phyloP scores from a whole-genome alignment of 345 rosid species.

The Fremontodendron californicum region DNA sequence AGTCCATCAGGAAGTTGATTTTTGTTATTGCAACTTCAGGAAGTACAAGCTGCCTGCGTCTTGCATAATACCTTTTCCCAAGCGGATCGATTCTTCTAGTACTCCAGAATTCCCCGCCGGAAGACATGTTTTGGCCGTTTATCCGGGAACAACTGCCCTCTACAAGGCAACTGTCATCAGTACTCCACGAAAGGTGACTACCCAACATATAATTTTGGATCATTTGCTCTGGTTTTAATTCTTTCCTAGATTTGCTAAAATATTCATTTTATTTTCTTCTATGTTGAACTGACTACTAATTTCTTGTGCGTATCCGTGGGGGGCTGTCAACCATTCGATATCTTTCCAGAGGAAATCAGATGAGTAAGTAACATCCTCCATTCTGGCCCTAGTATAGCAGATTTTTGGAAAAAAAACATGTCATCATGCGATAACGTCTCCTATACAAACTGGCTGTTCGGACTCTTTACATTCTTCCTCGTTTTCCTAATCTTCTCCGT shows the following conservation, averaged over 20 bases:
- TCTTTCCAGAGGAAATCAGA: slow-evolving; percentile 69
- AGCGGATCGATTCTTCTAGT: slow-evolving; percentile 54
- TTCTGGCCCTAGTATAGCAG: background rate
- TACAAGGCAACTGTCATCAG: slow-evolving; percentile 87
- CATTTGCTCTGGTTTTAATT: background rate
- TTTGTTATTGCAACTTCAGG: slow-evolving; percentile 34
- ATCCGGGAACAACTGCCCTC: slow-evolving; percentile 97
- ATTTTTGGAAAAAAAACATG: background rate
- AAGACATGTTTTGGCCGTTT: slow-evolving; percentile 86
- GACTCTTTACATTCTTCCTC: background rate
- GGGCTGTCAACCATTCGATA: slow-evolving; percentile 12
- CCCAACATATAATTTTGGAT: background rate
- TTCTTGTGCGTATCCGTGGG: slow-evolving; percentile 21
- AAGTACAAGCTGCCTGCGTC: slow-evolving; percentile 81
- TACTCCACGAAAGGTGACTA: slow-evolving; percentile 62
- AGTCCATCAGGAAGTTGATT: slow-evolving; percentile 2
- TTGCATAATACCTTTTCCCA: slow-evolving; percentile 77
- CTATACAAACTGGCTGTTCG: background rate
- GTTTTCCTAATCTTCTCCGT: background rate
- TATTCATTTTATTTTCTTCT: slow-evolving; percentile 4
- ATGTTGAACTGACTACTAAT: slow-evolving; percentile 29
- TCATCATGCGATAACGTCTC: background rate
- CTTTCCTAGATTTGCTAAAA: background rate
- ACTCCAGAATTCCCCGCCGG: slow-evolving; percentile 62
- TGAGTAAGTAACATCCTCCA: slow-evolving; percentile 55